Percentiles rank a stretch among this genome's conserved stretches.
These are phyloP conservation scores for Pythium guiyangense DNA, from an alignment of 352 stramenopile genomes.

Conservation along the genomic window DNA sequence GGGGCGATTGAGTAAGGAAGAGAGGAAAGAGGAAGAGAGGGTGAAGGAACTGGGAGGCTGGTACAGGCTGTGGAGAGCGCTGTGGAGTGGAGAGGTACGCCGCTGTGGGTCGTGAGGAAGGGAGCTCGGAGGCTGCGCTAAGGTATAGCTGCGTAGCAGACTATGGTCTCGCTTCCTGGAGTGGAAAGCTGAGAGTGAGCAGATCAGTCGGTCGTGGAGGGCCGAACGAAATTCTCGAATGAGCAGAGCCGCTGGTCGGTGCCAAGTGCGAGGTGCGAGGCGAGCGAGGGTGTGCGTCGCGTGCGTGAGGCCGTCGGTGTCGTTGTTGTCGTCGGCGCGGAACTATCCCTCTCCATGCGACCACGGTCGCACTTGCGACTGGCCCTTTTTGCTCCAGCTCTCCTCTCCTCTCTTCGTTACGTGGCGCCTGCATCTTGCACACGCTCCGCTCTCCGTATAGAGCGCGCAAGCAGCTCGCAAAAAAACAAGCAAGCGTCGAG, in stretches of 20 bases:
- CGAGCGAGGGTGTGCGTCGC: constrained; percentile 3
- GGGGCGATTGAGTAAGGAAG: not conserved
- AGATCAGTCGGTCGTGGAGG: constrained; percentile 20
- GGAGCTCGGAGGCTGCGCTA: constrained; percentile 5
- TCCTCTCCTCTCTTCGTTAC: not conserved
- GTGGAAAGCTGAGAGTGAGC: constrained; percentile 27
- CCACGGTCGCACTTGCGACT: not conserved
- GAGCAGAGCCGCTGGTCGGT: not conserved
- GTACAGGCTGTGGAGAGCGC: constrained; percentile 12
- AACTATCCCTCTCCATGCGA: too few species aligned
- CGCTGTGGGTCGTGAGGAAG: constrained; percentile 24
- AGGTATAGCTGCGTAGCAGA: constrained; percentile 22
- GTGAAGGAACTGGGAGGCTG: constrained; percentile 7
- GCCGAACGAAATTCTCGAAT: constrained; percentile 54
- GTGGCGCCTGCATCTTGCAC: not conserved
- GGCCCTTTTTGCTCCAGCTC: constrained; percentile 3
- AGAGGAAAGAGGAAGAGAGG: constrained; percentile 1
- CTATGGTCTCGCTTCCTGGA: constrained; percentile 24
- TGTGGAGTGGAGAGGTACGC: constrained; percentile 14
- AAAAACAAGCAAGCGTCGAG: too few species aligned
- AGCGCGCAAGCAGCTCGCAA: not conserved
- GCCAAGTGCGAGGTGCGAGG: not conserved
- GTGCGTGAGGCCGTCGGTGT: not conserved
- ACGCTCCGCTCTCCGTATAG: not conserved
- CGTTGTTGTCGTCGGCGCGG: not conserved